phyloP scores from a whole-genome alignment of 495 filamentous ascomycete species.

The Podospora pseudocomata region DNA sequence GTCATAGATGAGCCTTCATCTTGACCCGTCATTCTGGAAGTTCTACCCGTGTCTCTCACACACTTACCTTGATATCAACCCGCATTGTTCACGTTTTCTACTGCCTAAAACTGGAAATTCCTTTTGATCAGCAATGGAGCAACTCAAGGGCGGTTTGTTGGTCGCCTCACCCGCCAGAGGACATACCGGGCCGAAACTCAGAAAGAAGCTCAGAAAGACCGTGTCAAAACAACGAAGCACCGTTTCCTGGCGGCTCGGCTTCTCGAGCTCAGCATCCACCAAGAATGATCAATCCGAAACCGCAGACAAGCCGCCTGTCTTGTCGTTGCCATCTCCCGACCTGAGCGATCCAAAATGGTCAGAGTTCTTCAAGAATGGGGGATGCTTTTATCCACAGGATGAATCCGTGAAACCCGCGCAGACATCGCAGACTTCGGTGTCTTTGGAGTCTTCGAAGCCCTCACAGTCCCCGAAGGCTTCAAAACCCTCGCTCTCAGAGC shows the following conservation, averaged over 20 bases:
- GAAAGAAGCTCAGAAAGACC: slow-evolving; percentile 43
- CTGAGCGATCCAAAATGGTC: slow-evolving; percentile 36
- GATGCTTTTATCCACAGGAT: slow-evolving; percentile 24
- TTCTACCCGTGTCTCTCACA: neutral
- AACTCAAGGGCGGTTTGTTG: slow-evolving; percentile 29
- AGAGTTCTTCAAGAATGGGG: slow-evolving; percentile 34
- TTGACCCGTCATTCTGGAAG: slow-evolving; percentile 18
- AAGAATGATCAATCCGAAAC: slow-evolving; percentile 26
- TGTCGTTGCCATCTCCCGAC: slow-evolving; percentile 18
- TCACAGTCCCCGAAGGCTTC: too few species aligned
- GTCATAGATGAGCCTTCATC: slow-evolving; percentile 19
- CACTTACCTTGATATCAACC: slow-evolving; percentile 18
- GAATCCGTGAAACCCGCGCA: neutral
- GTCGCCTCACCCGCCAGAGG: slow-evolving; percentile 26
- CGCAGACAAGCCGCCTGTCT: slow-evolving; percentile 20
- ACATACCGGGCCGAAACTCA: slow-evolving; percentile 32
- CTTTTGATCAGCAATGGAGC: slow-evolving; percentile 35
- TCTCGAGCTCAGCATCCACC: slow-evolving; percentile 17
- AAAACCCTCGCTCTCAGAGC: too few species aligned
- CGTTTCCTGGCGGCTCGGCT: slow-evolving; percentile 22
- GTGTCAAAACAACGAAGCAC: slow-evolving; percentile 32
- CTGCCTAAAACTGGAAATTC: slow-evolving; percentile 24
- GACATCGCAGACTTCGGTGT: too few species aligned
- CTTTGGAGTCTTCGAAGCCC: too few species aligned
- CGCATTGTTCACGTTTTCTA: slow-evolving; percentile 20